Evolutionary conservation across 2,329 filamentous ascomycete genomes (phyloP).

Genomic region (Cercospora canescens): DNA sequence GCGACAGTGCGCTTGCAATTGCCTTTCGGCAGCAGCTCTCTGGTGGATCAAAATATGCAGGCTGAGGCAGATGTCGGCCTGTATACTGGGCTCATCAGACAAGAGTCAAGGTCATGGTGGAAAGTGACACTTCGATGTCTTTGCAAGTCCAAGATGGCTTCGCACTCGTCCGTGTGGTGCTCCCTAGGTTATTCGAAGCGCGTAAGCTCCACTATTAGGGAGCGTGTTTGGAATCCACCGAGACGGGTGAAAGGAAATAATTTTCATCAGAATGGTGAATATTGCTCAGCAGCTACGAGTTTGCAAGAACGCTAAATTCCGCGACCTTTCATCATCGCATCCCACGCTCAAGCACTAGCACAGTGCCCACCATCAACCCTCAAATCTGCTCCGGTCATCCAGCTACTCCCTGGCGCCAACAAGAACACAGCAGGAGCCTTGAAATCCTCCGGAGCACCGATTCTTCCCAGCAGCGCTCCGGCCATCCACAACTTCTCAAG

Average conservation of each 20-base stretch:
- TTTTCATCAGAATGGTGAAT: not conserved
- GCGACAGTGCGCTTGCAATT: not conserved
- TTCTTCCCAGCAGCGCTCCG: conserved; percentile 54
- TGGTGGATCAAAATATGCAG: not conserved
- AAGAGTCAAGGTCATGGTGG: not conserved
- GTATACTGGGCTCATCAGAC: not conserved
- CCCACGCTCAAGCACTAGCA: conserved; percentile 22
- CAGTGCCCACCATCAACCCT: conserved; percentile 70
- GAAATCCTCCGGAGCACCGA: conserved; percentile 59
- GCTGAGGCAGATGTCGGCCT: not conserved
- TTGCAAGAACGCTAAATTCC: not conserved
- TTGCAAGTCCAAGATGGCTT: not conserved
- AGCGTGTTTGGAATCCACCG: not conserved
- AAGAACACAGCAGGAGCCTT: conserved; percentile 68
- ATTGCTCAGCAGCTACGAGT: not conserved
- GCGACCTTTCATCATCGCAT: not conserved
- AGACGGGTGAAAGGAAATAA: not conserved
- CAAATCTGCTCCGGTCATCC: conserved; percentile 70
- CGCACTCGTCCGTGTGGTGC: not conserved
- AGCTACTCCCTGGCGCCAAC: conserved; percentile 66
- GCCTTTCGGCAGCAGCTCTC: not conserved
- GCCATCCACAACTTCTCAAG: conserved; percentile 56
- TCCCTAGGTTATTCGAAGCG: not conserved
- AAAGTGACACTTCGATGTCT: not conserved
- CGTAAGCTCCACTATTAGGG: not conserved